A percentile compares a stretch with the other conserved stretches of the same genome.
phyloP scores from a whole-genome alignment of 2,329 filamentous ascomycete species.

The Dothidotthia symphoricarpi region DNA sequence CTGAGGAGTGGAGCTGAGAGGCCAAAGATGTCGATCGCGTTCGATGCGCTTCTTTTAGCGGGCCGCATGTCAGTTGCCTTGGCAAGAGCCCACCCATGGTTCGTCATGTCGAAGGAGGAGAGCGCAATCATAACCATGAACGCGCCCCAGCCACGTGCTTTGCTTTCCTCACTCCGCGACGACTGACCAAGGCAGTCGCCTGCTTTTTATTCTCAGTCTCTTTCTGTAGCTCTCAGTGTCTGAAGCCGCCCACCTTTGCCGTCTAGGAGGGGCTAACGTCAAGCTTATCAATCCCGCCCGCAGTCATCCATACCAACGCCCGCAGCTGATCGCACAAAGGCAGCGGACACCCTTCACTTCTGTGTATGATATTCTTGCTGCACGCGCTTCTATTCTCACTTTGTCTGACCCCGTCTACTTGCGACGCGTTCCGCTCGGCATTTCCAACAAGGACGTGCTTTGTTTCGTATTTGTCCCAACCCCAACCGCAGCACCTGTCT shows the following conservation, averaged over 20 bases:
- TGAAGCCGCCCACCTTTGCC: no score
- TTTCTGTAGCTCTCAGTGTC: neutral
- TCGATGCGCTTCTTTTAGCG: conserved; percentile 20
- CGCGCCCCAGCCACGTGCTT: conserved; percentile 19
- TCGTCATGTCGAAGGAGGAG: conserved; percentile 20
- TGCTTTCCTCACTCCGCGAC: conserved; percentile 8
- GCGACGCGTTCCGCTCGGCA: conserved; percentile 21
- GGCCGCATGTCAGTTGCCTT: conserved; percentile 11
- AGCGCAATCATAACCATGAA: conserved; percentile 12
- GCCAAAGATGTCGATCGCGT: conserved; percentile 20
- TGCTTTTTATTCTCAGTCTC: conserved; percentile 1
- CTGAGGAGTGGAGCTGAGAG: conserved; percentile 14
- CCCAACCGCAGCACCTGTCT: conserved; percentile 11
- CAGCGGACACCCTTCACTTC: conserved; percentile 20
- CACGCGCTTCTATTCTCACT: conserved; percentile 11
- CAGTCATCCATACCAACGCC: conserved; percentile 6
- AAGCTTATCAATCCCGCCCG: conserved; percentile 10
- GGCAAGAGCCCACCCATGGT: conserved; percentile 10
- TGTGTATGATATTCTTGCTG: conserved; percentile 19
- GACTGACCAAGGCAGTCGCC: conserved; percentile 3
- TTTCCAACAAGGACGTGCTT: conserved; percentile 27
- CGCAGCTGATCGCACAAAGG: conserved; percentile 1
- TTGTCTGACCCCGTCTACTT: conserved; percentile 15
- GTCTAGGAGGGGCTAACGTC: neutral
- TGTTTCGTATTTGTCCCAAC: conserved; percentile 27